Evolutionary conservation across 108 stramenopile genomes (phyloP), one percentile per base, ranked within the genome.

Genomic region (Cyclostephanos invisitatus): DNA sequence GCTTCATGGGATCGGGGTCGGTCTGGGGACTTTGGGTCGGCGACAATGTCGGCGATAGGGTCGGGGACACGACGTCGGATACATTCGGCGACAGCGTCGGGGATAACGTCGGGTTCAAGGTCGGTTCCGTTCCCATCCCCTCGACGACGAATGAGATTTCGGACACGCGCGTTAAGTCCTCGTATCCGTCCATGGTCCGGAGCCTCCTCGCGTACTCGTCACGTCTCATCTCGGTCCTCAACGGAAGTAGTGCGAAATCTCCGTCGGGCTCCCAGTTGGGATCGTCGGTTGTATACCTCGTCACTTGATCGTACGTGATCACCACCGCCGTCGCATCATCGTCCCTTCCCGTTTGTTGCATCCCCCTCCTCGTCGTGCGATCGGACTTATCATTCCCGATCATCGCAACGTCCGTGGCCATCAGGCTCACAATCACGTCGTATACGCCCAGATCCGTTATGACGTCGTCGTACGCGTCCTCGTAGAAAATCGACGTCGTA

Each of bases 61-160:
- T 32, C 4, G 32, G 32, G 4, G 32, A 32, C 32, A 32, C 2
- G 4, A 64, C 66, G 7, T 67, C 73, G 8, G 20, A 64, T 32
- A 46, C 61, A n/a, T 5, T 65, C 11, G 28, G 66, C 42, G 21
- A 21, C 14, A 37, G 65, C 29, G 15, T 59, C 10, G 40, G 40
- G 3, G 36, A 28, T 20, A 62, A 56, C 24, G 61, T 49, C 7
- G 29, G 62, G 5, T 68, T 29, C 28, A 59, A 61, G 24, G 84
- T 83, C 0, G 84, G 87, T 65, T 77, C 82, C 70, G 86, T 83
- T n/a, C 85, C 40, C n/a, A n/a, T n/a, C 1, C 46, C 44, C 15
- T 47, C 18, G 50, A 25, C 53, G 6, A 0, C 15, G 35, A 75
- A 21, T 7, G 74, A 3, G 14, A 75, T 49, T 32, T 60, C 25